Evolutionary conservation across 306 rosid genomes (phyloP).

Genomic region (Corylus heterophylla): DNA sequence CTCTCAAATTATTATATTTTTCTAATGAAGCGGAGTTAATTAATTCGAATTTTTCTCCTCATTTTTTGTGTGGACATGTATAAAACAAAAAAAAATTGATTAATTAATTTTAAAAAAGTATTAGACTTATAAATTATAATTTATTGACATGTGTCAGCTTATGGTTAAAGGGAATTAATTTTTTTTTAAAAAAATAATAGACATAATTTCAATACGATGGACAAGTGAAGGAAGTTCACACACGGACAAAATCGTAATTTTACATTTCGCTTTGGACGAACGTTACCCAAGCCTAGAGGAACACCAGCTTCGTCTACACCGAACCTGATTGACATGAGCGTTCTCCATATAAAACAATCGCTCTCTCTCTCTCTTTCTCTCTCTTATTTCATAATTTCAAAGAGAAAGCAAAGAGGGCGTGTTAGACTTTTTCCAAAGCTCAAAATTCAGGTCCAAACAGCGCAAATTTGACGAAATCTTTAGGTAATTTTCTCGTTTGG

Average conservation of each 20-base stretch:
- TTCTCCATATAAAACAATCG: neutral
- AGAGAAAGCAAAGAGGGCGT: neutral
- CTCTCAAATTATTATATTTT: too few species aligned
- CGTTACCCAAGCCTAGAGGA: slow-evolving; percentile 22
- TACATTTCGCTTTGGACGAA: neutral
- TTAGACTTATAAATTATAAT: too few species aligned
- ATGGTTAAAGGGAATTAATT: too few species aligned
- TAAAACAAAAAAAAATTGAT: too few species aligned
- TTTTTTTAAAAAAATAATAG: too few species aligned
- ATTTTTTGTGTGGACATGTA: too few species aligned
- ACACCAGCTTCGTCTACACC: slow-evolving; percentile 3
- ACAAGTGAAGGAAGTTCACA: too few species aligned
- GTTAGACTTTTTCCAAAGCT: neutral
- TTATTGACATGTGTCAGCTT: too few species aligned
- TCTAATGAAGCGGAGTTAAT: too few species aligned
- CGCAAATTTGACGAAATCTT: neutral
- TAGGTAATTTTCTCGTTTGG: neutral
- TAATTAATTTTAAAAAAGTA: too few species aligned
- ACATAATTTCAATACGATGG: too few species aligned
- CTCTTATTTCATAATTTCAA: neutral
- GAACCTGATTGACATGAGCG: neutral
- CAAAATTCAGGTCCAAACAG: neutral
- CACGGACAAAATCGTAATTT: neutral
- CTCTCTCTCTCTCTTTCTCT: neutral
- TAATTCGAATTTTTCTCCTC: too few species aligned